Conservation (phyloP, 352 stramenopile species). For the Globisporangium middletonii region DNA sequence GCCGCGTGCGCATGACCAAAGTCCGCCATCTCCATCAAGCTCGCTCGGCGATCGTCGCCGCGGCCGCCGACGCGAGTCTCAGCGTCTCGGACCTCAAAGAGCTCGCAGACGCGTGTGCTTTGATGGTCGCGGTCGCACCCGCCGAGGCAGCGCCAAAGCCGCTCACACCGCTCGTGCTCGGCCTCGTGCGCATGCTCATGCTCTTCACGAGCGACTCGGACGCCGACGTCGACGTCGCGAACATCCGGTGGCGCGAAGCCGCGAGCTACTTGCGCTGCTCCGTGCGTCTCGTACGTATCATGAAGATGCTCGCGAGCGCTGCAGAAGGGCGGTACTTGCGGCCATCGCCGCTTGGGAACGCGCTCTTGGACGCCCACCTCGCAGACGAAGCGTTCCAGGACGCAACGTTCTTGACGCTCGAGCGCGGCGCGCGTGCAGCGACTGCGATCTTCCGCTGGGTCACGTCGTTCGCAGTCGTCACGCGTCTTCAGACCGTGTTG, state of each 20-base stretch:
- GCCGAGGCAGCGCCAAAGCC: constrained; percentile 11
- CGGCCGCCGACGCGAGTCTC: constrained; percentile 18
- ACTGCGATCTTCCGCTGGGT: constrained; percentile 57
- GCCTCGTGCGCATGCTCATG: constrained; percentile 66
- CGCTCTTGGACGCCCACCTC: constrained; percentile 37
- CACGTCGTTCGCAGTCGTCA: constrained; percentile 33
- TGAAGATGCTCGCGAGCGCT: constrained; percentile 46
- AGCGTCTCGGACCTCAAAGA: constrained; percentile 42
- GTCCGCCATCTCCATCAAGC: constrained; percentile 37
- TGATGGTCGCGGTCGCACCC: constrained; percentile 39
- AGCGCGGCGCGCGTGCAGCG: constrained; percentile 42
- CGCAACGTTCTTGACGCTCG: constrained; percentile 38
- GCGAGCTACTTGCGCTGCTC: constrained; percentile 46
- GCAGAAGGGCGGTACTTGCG: constrained; percentile 32
- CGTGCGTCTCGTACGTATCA: constrained; percentile 34
- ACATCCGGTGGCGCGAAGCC: constrained; percentile 56
- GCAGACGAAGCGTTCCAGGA: constrained; percentile 44
- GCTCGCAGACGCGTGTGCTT: constrained; percentile 40
- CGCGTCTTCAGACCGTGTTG: constrained; percentile 36
- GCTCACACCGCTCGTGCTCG: constrained; percentile 52
- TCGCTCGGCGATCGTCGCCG: constrained; percentile 16
- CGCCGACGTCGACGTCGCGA: constrained; percentile 42
- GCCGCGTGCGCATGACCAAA: constrained; percentile 51
- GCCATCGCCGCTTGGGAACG: constrained; percentile 24
- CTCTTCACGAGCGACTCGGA: constrained; percentile 54